Evolutionary conservation across 371 early-diverging fungal species (phyloP).

Genomic region (Scutellospora calospora): DNA sequence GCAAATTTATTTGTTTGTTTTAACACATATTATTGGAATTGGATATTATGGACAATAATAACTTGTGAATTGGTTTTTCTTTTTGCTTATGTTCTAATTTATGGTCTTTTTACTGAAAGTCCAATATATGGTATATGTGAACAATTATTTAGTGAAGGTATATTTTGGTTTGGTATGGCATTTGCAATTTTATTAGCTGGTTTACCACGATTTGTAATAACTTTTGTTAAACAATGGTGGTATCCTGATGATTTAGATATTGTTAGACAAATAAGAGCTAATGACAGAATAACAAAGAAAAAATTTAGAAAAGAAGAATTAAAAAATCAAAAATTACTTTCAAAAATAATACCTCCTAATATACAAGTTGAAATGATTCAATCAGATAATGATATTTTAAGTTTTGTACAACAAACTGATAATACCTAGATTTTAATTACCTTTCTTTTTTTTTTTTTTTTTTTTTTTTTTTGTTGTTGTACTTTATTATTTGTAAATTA

Average conservation of each 20-base stretch:
- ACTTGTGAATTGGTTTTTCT: slow-evolving; percentile 57
- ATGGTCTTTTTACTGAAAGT: slow-evolving; percentile 60
- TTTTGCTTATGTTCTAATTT: slow-evolving; percentile 66
- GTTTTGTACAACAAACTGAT: no score
- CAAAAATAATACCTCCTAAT: neutral
- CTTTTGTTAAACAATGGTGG: slow-evolving; percentile 70
- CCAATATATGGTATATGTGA: slow-evolving; percentile 68
- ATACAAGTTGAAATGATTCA: no score
- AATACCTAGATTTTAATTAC: no score
- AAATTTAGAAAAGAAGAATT: neutral
- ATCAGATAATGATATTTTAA: neutral
- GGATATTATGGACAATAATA: slow-evolving; percentile 58
- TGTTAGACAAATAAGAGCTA: slow-evolving; percentile 65
- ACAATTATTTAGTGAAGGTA: slow-evolving; percentile 64
- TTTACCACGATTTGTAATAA: slow-evolving; percentile 68
- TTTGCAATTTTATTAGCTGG: slow-evolving; percentile 67
- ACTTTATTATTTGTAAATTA: no score
- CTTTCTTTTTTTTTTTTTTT: no score
- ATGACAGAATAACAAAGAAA: slow-evolving; percentile 45
- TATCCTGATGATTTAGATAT: slow-evolving; percentile 77
- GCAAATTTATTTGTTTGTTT: slow-evolving; percentile 79
- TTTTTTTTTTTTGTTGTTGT: no score
- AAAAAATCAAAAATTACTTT: neutral
- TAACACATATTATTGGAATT: slow-evolving; percentile 81
- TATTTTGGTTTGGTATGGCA: slow-evolving; percentile 78